Base-by-base conservation (phyloP, 2,329 filamentous ascomycete species). In the Apiospora malaysiana region DNA sequence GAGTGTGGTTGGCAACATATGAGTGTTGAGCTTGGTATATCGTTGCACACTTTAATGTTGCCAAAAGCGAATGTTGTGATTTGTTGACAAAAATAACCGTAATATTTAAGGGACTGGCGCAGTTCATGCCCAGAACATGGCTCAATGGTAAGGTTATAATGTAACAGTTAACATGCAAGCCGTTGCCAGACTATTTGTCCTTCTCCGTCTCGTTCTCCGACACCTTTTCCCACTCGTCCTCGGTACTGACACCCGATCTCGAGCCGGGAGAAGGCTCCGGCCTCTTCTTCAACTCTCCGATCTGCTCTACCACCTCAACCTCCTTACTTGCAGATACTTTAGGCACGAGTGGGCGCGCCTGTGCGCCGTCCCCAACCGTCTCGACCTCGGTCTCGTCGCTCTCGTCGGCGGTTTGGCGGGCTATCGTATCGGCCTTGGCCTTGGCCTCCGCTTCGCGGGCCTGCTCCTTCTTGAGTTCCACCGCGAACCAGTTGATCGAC, bases 171-270 rank as follows among this genome's bases (percentile, higher is more conserved):
- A 63, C 27, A 63, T 4, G 18, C 12, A 40, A 18, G 56, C 27
- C 56, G 40, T 40, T 63, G 27, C 27, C 56, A n/a, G 32, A 21
- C 80, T 73, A 87, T 78, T 88, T 88, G 72, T 85, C 85, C 81
- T 89, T 89, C 74, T 89, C 87, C 76, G 86, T 86, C 84, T 90
- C 89, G 71, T 86, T 89, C 81, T 93, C 92, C 27, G 93, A 94
- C 4, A 98, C 92, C 85, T 96, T 97, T 85, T 98, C 95, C 95
- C 95, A 98, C 83, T 98, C 95, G 78, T 95, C 95, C 83, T 98
- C 95, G 5, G 95, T 98, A 82, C 94, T 95, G 25, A 82, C 86
- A 69, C 87, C 86, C 65, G 88, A 90, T 80, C 86, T 88, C 32
- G 83, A 84, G 47, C 84, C 85, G 68, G 82, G 79, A 66, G 81